Base-by-base conservation (phyloP, 2,329 filamentous ascomycete species). In the Thermothelomyces thermophilus region DNA sequence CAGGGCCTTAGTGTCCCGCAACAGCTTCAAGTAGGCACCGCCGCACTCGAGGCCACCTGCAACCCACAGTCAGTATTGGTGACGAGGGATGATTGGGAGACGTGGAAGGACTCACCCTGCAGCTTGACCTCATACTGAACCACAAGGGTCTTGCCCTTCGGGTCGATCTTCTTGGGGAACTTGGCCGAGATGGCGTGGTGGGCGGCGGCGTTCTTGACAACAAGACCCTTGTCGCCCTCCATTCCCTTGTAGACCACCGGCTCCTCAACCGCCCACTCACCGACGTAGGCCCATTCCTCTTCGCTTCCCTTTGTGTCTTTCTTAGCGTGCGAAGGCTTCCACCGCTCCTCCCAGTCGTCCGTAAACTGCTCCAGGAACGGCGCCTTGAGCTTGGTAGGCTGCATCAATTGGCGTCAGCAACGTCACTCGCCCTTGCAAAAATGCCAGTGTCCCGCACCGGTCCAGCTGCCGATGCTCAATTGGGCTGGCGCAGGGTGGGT, bases 91-190 rank as follows among this genome's bases (percentile, higher is more conserved):
- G 28, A 14, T 9, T 16, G 13, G 20, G 31, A 10, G 3, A 14
- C 2, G 9, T n/a, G n/a, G 3, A 7, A 13, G 8, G 56, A 78
- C 86, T 73, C 79, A 94, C 88, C 89, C 75, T 98, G 93, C 59
- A 96, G 87, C 82, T 98, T 98, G 68, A 97, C 93, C 71, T 98
- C 93, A 68, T 98, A 98, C 74, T 98, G 93, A 47, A 98, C 89
- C 61, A 98, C 93, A 45, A 98, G 81, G 53, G 89, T 87, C 79
- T 98, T 95, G 74, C 80, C 90, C 82, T 91, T 97, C 82, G 94
- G 93, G 73, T 96, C 86, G 66, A 98, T 87, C 73, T 87, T 86
- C 79, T 94, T 90, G 68, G 87, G 83, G 77, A 98, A 97, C 74
- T 97, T 97, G 74, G 93, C 89, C 43, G 93, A 98, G 71, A 98